Evolutionary conservation across 2,329 filamentous ascomycete species (phyloP).

Genomic region (Fusarium xylarioides): DNA sequence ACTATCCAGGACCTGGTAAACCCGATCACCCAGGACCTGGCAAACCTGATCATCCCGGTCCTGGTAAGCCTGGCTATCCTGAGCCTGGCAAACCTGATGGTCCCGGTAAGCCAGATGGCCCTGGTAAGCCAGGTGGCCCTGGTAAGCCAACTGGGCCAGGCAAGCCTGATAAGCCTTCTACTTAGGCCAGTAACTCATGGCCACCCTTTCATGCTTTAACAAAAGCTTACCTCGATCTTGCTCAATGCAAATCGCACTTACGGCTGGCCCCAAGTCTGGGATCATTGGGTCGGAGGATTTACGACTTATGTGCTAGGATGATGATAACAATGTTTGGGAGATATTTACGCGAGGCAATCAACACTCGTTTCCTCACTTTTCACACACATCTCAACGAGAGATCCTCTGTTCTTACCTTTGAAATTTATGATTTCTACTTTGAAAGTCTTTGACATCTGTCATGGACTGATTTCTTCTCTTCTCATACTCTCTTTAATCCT

Average conservation of each 20-base stretch:
- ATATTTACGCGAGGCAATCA: neutral
- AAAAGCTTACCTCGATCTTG: neutral
- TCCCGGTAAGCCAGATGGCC: neutral
- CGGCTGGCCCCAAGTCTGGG: neutral
- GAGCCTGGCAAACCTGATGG: neutral
- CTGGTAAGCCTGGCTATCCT: neutral
- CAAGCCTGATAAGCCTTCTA: neutral
- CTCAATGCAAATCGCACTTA: neutral
- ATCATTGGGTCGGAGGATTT: neutral
- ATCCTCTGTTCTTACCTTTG: neutral
- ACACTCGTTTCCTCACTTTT: neutral
- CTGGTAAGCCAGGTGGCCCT: neutral
- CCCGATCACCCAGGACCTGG: too few relatives aligned
- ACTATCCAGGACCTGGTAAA: too few relatives aligned
- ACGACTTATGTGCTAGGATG: too few relatives aligned
- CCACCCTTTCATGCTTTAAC: neutral
- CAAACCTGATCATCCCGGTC: neutral
- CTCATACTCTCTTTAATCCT: neutral
- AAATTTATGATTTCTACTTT: neutral
- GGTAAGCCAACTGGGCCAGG: neutral
- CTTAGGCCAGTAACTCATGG: neutral
- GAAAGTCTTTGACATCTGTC: neutral
- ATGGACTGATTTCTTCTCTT: neutral
- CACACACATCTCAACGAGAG: neutral
- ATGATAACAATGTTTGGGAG: neutral